These are phyloP conservation scores for Homolaphlyctis polyrhiza DNA, from an alignment of 371 early-diverging fungal genomes.

Conservation along the genomic window DNA sequence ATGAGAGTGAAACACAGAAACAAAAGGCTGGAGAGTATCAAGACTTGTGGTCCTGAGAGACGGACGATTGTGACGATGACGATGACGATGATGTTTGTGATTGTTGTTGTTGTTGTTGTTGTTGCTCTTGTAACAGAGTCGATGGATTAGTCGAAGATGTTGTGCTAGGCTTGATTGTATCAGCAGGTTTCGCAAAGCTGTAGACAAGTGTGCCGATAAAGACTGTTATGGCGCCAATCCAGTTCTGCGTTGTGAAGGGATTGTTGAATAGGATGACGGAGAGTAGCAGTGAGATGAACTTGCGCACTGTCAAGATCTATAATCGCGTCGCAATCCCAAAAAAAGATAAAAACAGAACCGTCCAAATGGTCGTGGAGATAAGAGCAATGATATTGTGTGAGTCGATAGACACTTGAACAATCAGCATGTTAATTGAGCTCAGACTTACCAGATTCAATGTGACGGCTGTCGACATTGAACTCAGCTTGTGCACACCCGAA, in stretches of 20 bases:
- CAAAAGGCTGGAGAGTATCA: too few relatives aligned
- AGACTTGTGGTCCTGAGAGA: too few relatives aligned
- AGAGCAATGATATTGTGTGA: too few relatives aligned
- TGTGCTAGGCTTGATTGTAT: neutral
- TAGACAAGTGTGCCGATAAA: slow-evolving; percentile 76
- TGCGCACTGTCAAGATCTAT: slow-evolving; percentile 70
- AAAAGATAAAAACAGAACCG: neutral
- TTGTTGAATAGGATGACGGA: slow-evolving; percentile 82
- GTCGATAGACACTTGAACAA: too few relatives aligned
- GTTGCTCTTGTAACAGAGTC: too few relatives aligned
- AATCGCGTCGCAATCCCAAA: neutral
- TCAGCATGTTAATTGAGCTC: neutral
- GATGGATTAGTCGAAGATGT: neutral
- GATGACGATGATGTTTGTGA: too few relatives aligned
- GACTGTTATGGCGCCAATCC: slow-evolving; percentile 65
- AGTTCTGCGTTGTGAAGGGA: slow-evolving; percentile 59
- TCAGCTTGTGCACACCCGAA: slow-evolving; percentile 79
- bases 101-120: too few relatives aligned
- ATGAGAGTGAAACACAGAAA: too few relatives aligned
- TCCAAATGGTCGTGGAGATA: too few relatives aligned
- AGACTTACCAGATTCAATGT: slow-evolving; percentile 66
- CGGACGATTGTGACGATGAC: too few relatives aligned
- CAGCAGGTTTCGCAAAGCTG: slow-evolving; percentile 3
- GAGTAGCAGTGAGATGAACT: slow-evolving; percentile 72
- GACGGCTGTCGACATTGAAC: slow-evolving; percentile 68